A percentile compares a stretch with the other conserved stretches of the same genome.
phyloP scores from a whole-genome alignment of 2,329 filamentous ascomycete species.

The Cordyceps pruinosa region DNA sequence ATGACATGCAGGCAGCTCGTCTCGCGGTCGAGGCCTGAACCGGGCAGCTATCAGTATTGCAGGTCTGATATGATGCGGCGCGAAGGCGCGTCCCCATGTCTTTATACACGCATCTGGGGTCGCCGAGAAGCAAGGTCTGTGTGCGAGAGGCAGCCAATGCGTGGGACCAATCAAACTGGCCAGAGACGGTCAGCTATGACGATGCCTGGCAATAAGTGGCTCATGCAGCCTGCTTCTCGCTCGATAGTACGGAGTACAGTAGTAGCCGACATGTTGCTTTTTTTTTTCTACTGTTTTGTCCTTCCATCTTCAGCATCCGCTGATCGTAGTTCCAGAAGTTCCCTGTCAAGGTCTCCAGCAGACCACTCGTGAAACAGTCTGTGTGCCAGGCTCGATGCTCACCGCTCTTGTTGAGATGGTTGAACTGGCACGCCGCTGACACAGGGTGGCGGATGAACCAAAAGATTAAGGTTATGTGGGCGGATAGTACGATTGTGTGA shows the following conservation, averaged over 20 bases:
- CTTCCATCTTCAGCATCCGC: background rate
- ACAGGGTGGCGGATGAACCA: background rate
- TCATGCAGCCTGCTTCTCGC: background rate
- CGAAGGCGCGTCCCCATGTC: background rate
- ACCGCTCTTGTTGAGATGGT: background rate
- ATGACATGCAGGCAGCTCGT: background rate
- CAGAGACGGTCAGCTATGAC: background rate
- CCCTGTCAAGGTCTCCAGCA: background rate
- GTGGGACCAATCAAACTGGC: background rate
- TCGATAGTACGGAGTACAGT: background rate
- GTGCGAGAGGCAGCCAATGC: background rate
- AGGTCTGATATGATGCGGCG: background rate
- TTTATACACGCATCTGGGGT: background rate
- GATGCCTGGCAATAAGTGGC: background rate
- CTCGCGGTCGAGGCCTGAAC: background rate
- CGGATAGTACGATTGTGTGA: background rate
- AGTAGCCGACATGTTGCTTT: background rate
- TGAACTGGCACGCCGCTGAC: background rate
- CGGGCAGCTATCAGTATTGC: background rate
- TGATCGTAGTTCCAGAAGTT: background rate
- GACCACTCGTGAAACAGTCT: background rate
- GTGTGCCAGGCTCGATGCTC: background rate
- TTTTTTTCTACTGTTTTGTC: background rate
- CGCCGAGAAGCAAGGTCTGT: background rate
- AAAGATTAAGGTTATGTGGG: background rate